Evolutionary conservation across 139 green algal genomes (phyloP), one percentile per base, ranked within the genome.

Genomic region (Micractinium conductrix): DNA sequence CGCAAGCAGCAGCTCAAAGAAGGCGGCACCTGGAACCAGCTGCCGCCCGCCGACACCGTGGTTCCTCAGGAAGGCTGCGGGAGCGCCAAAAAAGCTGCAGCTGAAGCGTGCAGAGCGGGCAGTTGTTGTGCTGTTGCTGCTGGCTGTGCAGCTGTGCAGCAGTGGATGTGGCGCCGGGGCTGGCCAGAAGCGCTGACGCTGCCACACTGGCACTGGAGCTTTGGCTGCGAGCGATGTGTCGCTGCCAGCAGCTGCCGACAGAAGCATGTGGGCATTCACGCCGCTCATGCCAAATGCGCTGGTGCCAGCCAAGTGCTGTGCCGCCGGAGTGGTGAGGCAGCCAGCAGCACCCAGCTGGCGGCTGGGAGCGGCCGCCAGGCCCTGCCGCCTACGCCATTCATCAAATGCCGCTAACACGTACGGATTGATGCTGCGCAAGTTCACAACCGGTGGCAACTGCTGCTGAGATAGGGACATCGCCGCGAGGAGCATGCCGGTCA

Each of bases 341-440:
- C n/a, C 30, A 22, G 62, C 50, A n/a, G 78, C 30, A 26, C 50
- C 62, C 62, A 33, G 43, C 43, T 74, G 78, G 17, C 78, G 78
- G 12, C 62, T 62, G 62, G 62, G 42, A 1, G n/a, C 40, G 1
- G 62, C 78, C 8, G n/a, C 30, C 78, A 62, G 30, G 42, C 30
- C n/a, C 14, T 74, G 60, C n/a, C 62, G 35, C 26, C 28, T 43
- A 10, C 43, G 42, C 78, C 78, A 83, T 62, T 83, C 78, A 0
- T 43, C 80, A 62, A 83, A 1, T 1, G 78, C 78, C 8, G 78
- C 33, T 0, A 8, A 30, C 12, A 96, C 88, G 50, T 96, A 88
- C 1, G 91, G 82, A 88, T 97, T 98, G n/a, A 95, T 38, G 2
- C 67, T 60, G n/a, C 90, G 85, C 79, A 98, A 87, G 88, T 95